These are phyloP conservation scores for Lactarius pseudohatsudake DNA, from an alignment of 768 basidiomycete species.

Conservation along the genomic window DNA sequence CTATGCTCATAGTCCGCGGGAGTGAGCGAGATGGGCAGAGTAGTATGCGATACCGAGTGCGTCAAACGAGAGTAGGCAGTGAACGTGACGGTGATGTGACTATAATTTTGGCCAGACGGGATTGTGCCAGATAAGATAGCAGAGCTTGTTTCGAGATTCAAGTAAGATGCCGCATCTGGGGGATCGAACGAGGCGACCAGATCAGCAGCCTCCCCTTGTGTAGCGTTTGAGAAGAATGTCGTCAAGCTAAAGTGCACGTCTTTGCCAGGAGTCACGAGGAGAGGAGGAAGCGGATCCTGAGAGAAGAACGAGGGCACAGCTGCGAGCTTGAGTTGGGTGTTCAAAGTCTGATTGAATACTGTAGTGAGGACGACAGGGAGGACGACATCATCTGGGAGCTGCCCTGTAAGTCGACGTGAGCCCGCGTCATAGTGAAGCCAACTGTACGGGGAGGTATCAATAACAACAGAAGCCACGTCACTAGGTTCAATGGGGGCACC, in stretches of 20 bases:
- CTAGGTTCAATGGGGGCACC: constrained; percentile 53
- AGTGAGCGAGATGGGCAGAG: constrained; percentile 50
- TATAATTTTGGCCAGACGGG: constrained; percentile 34
- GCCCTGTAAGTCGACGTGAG: constrained; percentile 62
- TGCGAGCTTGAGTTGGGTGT: constrained; percentile 62
- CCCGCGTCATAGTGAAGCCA: constrained; percentile 64
- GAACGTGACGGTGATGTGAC: constrained; percentile 54
- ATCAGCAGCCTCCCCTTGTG: constrained; percentile 47
- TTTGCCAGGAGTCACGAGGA: constrained; percentile 53
- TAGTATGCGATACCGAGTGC: constrained; percentile 71
- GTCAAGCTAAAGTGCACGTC: constrained; percentile 53
- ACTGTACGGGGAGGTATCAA: constrained; percentile 57
- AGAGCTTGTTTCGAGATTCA: constrained; percentile 50
- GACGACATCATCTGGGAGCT: constrained; percentile 48
- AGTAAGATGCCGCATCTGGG: constrained; percentile 45
- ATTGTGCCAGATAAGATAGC: constrained; percentile 56
- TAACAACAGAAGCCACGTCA: constrained; percentile 54
- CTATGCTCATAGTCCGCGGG: constrained; percentile 42
- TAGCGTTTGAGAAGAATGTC: constrained; percentile 54
- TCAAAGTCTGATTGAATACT: constrained; percentile 64
- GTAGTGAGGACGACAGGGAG: constrained; percentile 66
- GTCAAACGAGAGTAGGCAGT: constrained; percentile 65
- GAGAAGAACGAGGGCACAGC: constrained; percentile 76
- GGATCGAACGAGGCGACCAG: constrained; percentile 60
- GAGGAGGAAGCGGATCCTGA: constrained; percentile 51